Evolutionary conservation across 345 rosid species (phyloP).

Genomic region (Conringia planisiliqua): DNA sequence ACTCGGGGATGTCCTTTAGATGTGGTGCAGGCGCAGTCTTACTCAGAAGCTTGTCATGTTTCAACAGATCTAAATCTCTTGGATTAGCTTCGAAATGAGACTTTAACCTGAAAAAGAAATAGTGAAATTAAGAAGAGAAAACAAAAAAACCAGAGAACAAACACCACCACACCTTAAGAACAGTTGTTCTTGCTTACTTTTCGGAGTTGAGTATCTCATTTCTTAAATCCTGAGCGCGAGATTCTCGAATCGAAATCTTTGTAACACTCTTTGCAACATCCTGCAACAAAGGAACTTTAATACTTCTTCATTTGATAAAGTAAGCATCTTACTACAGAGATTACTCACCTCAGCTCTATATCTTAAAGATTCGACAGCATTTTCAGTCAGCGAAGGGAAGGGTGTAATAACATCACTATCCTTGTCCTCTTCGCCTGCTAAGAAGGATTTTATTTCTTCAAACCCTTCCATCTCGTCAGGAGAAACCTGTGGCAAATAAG

Average conservation of each 20-base stretch:
- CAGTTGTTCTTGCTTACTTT: slow-evolving; percentile 51
- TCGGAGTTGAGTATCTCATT: slow-evolving; percentile 88
- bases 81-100: slow-evolving; percentile 89
- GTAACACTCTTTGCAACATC: slow-evolving; percentile 94
- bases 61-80: slow-evolving; percentile 71
- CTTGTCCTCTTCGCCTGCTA: slow-evolving; percentile 57
- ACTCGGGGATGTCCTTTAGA: slow-evolving; percentile 68
- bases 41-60: slow-evolving; percentile 79
- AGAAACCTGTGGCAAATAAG: slow-evolving; percentile 53
- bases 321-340: neutral
- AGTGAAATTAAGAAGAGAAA: neutral
- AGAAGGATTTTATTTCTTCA: slow-evolving; percentile 64
- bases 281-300: slow-evolving; percentile 38
- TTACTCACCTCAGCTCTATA: slow-evolving; percentile 84
- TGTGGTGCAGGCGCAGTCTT: slow-evolving; percentile 67
- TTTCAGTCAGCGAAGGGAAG: slow-evolving; percentile 66
- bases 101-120: slow-evolving; percentile 54
- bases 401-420: slow-evolving; percentile 47
- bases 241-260: slow-evolving; percentile 70
- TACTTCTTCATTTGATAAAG: neutral
- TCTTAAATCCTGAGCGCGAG: slow-evolving; percentile 89
- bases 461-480: slow-evolving; percentile 74
- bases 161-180: neutral
- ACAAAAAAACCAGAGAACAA: neutral
- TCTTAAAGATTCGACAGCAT: slow-evolving; percentile 82